phyloP scores from a whole-genome alignment of 208 protist genomes.

The Leishmania guyanensis region DNA sequence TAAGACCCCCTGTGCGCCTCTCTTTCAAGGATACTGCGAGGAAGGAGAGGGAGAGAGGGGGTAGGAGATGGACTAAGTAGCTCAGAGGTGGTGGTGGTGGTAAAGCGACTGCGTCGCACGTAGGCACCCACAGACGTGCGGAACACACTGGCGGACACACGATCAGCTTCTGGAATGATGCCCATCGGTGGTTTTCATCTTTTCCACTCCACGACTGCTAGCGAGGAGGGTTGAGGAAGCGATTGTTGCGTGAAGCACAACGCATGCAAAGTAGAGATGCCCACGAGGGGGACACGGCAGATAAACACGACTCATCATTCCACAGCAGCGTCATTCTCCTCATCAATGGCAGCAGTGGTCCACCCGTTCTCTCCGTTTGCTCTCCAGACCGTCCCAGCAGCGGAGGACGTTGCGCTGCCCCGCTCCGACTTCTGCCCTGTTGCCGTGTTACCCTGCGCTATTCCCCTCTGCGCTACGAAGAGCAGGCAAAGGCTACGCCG shows the following conservation, averaged over 20 bases:
- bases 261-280: not conserved
- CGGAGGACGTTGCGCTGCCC: not conserved
- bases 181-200: not conserved
- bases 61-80: constrained; percentile 8
- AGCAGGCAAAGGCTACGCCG: not conserved
- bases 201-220: not conserved
- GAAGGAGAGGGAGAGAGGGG: not conserved
- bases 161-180: not conserved
- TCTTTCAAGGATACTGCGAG: not conserved
- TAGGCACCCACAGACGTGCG: not conserved
- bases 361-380: not conserved
- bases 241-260: not conserved
- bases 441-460: not conserved
- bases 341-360: not conserved
- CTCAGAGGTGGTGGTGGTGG: constrained; percentile 1
- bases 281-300: not conserved
- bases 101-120: not conserved
- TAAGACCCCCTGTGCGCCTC: not conserved
- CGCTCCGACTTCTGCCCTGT: not conserved
- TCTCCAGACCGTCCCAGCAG: not conserved
- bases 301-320: not conserved
- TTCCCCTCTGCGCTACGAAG: not conserved
- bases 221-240: not conserved
- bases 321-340: not conserved
- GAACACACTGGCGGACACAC: not conserved